Evolutionary conservation across 768 basidiomycete species (phyloP).

Genomic region (Collybiopsis luxurians): DNA sequence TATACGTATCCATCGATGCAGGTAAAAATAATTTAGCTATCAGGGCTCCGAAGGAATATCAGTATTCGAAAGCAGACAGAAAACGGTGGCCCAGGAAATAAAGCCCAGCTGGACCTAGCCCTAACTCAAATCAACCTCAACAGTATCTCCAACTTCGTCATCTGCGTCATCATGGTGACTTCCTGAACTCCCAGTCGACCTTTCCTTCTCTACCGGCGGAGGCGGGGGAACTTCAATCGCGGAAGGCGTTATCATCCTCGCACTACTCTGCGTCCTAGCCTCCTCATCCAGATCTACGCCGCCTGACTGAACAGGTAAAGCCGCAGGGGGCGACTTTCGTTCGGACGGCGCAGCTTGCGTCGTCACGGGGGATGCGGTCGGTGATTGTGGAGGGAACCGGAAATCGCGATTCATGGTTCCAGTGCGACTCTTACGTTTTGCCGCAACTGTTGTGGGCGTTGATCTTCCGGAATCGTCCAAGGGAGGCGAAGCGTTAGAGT

Average conservation of each 20-base stretch:
- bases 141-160: constrained; percentile 78
- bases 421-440: constrained; percentile 47
- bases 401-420: constrained; percentile 81
- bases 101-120: background rate
- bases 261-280: constrained; percentile 1
- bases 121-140: constrained; percentile 55
- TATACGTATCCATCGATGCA: too few species aligned
- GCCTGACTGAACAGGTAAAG: constrained; percentile 28
- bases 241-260: constrained; percentile 50
- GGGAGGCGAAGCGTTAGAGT: constrained; percentile 16
- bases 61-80: background rate
- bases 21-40: too few species aligned
- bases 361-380: constrained; percentile 30
- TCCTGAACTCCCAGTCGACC: constrained; percentile 52
- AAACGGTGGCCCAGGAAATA: background rate
- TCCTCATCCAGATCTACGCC: constrained; percentile 12
- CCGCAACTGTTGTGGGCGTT: background rate
- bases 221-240: constrained; percentile 79
- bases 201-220: constrained; percentile 76
- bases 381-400: constrained; percentile 54
- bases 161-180: constrained; percentile 50
- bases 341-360: constrained; percentile 15
- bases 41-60: too few species aligned
- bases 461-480: constrained; percentile 30
- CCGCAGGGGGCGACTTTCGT: constrained; percentile 14